Evolutionary conservation across 495 filamentous ascomycete species (phyloP).

Genomic region (Alectoria sarmentosa): DNA sequence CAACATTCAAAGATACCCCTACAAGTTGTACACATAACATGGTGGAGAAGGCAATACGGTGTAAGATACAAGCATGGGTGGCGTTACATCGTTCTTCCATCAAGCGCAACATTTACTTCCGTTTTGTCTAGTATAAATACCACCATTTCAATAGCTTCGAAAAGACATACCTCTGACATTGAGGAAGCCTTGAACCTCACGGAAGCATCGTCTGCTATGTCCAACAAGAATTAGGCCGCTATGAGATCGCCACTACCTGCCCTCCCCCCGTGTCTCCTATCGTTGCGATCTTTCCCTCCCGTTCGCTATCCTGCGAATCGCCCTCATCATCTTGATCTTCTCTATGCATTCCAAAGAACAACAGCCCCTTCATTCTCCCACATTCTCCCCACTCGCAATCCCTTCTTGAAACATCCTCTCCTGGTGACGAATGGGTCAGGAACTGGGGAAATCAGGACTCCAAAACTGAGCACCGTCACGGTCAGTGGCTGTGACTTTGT

Average conservation of each 20-base stretch:
- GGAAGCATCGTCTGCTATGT: background rate
- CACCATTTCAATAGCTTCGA: constrained; percentile 1
- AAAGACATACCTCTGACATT: background rate
- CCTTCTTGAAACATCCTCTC: too few species aligned
- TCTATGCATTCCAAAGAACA: too few species aligned
- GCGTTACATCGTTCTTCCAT: background rate
- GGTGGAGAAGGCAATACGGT: background rate
- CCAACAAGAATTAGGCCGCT: background rate
- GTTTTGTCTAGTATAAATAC: background rate
- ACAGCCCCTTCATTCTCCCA: too few species aligned
- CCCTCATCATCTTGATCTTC: too few species aligned
- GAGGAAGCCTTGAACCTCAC: background rate
- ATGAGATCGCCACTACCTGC: background rate
- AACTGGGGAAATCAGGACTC: too few species aligned
- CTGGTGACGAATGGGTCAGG: too few species aligned
- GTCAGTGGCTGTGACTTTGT: too few species aligned
- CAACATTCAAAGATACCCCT: constrained; percentile 7
- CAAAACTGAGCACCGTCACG: too few species aligned
- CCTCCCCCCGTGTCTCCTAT: background rate
- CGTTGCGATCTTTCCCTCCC: background rate
- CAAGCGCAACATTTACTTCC: background rate
- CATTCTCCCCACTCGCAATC: too few species aligned
- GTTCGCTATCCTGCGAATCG: too few species aligned
- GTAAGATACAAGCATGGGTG: background rate
- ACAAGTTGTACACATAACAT: background rate